Evolutionary conservation across 1,284 basidiomycete species (phyloP).

Genomic region (Cryptococcus sp.): DNA sequence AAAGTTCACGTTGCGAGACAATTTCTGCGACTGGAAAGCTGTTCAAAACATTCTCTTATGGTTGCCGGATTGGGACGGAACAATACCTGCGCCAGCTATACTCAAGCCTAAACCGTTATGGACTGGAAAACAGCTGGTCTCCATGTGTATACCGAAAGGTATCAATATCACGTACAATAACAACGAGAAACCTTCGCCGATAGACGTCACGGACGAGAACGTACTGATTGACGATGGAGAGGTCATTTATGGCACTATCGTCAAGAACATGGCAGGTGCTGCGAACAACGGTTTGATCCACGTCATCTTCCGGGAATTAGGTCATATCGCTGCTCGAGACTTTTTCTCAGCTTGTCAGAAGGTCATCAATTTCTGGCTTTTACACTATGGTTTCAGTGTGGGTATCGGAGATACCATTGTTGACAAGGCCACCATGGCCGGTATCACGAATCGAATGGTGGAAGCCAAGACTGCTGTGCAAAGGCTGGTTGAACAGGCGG

Average conservation of each 20-base stretch:
- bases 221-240: conserved; percentile 98
- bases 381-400: conserved; percentile 98
- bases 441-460: conserved; percentile 78
- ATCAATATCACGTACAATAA: conserved; percentile 79
- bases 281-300: conserved; percentile 92
- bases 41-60: conserved; percentile 97
- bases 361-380: conserved; percentile 97
- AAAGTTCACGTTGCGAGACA: conserved; percentile 93
- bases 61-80: conserved; percentile 96
- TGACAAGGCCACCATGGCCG: conserved; percentile 78
- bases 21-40: conserved; percentile 86
- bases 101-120: conserved; percentile 95
- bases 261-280: conserved; percentile 97
- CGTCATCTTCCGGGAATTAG: conserved; percentile 96
- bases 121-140: conserved; percentile 96
- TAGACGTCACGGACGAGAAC: conserved; percentile 85
- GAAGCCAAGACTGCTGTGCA: conserved; percentile 73
- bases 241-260: conserved; percentile 89
- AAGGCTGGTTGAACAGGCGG: conserved; percentile 69
- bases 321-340: conserved; percentile 84
- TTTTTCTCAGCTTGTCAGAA: conserved; percentile 92
- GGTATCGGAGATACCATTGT: conserved; percentile 99
- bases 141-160: conserved; percentile 87
- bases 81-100: conserved; percentile 86
- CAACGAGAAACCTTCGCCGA: conserved; percentile 71